phyloP scores from a whole-genome alignment of 2,329 filamentous ascomycete species.

The Ramularia collo-cygni region DNA sequence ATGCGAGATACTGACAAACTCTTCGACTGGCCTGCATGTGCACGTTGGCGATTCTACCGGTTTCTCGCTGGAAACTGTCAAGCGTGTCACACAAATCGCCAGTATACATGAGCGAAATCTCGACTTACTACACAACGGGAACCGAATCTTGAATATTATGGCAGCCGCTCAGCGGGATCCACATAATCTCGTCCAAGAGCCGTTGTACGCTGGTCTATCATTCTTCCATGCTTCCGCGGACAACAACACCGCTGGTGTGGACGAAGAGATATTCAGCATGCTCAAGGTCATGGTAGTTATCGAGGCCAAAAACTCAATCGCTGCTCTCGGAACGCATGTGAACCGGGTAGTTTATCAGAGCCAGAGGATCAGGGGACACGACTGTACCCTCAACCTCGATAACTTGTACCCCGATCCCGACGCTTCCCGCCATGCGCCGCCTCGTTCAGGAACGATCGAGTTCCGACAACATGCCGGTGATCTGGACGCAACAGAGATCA shows the following conservation, averaged over 20 bases:
- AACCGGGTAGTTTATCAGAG: too few species aligned
- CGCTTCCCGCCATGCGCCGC: neutral
- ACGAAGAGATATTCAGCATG: slow-evolving; percentile 2
- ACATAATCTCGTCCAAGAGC: neutral
- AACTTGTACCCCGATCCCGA: slow-evolving; percentile 8
- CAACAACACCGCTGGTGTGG: neutral
- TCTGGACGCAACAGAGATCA: slow-evolving; percentile 18
- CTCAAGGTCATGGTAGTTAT: slow-evolving; percentile 1
- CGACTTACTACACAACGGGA: slow-evolving; percentile 12
- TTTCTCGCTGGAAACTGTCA: slow-evolving; percentile 13
- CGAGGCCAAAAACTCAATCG: neutral
- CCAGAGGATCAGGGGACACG: too few species aligned
- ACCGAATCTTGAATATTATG: slow-evolving; percentile 3
- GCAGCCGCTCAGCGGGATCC: neutral
- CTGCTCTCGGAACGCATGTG: too few species aligned
- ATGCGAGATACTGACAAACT: slow-evolving; percentile 15
- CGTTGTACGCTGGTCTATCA: slow-evolving; percentile 5
- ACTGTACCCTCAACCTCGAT: slow-evolving; percentile 15
- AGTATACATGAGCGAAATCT: slow-evolving; percentile 16
- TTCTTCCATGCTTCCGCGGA: slow-evolving; percentile 5
- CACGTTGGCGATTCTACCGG: slow-evolving; percentile 12
- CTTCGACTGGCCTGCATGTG: slow-evolving; percentile 15
- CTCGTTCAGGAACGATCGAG: slow-evolving; percentile 23
- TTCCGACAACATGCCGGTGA: slow-evolving; percentile 29
- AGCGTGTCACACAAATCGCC: slow-evolving; percentile 13